phyloP scores from a whole-genome alignment of 495 filamentous ascomycete species.

The Talaromyces adpressus region DNA sequence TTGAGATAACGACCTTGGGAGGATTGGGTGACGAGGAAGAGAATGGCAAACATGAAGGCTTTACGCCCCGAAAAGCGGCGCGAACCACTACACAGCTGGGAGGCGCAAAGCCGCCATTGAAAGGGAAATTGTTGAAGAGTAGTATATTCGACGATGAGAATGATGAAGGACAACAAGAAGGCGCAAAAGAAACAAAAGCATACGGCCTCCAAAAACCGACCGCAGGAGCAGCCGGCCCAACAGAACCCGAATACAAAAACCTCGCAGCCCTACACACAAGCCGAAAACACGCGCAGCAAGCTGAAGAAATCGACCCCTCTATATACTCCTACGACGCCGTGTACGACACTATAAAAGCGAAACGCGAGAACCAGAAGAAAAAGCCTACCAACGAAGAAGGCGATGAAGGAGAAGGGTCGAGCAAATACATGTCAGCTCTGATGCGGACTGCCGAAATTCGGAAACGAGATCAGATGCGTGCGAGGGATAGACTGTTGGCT shows the following conservation, averaged over 20 bases:
- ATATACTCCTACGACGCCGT: conserved; percentile 53
- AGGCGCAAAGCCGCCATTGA: conserved; percentile 24
- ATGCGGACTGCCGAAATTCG: conserved; percentile 75
- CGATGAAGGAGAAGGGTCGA: conserved; percentile 36
- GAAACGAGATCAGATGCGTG: conserved; percentile 81
- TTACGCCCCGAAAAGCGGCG: background rate
- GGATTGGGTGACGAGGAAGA: conserved; percentile 21
- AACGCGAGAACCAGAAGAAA: conserved; percentile 20
- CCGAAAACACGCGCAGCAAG: conserved; percentile 38
- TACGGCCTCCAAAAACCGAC: conserved; percentile 14
- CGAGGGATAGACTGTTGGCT: conserved; percentile 79
- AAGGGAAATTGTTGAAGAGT: conserved; percentile 15
- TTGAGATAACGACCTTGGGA: conserved; percentile 37
- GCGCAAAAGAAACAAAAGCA: too few relatives aligned
- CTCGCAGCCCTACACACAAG: conserved; percentile 44
- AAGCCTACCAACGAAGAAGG: conserved; percentile 10
- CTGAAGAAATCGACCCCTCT: conserved; percentile 40
- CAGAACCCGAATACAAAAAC: conserved; percentile 32
- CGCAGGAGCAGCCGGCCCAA: conserved; percentile 7
- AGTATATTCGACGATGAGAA: conserved; percentile 38
- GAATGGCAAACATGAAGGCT: background rate
- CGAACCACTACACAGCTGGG: conserved; percentile 2
- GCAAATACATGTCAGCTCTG: conserved; percentile 74
- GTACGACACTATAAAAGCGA: conserved; percentile 45
- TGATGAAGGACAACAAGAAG: conserved; percentile 20